Percentiles rank a stretch among this genome's conserved stretches.
Evolutionary conservation across 768 basidiomycete species (phyloP).

Genomic region (Naganishia kalamii): DNA sequence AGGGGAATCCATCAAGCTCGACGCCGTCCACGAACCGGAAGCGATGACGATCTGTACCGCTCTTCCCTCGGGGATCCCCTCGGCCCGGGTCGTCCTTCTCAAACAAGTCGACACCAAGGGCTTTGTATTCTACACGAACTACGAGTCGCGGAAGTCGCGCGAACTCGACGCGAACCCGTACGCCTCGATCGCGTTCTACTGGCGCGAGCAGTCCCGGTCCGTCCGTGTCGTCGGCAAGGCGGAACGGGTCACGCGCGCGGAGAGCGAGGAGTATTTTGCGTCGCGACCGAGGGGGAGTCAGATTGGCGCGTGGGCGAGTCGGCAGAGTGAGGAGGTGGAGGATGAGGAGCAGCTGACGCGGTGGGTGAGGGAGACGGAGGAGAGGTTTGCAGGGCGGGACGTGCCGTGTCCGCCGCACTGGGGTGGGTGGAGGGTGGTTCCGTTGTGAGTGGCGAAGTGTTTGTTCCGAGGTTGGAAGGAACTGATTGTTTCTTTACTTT

Average conservation of each 20-base stretch:
- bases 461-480: background rate
- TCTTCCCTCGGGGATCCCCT: constrained; percentile 60
- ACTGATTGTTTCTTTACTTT: constrained; percentile 15
- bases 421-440: constrained; percentile 95
- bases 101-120: constrained; percentile 76
- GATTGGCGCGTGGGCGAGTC: constrained; percentile 89
- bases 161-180: constrained; percentile 72
- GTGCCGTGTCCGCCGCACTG: constrained; percentile 82
- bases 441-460: constrained; percentile 57
- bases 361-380: constrained; percentile 57
- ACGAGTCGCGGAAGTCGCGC: constrained; percentile 80
- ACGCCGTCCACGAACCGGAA: constrained; percentile 73
- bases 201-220: constrained; percentile 73
- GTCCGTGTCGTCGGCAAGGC: constrained; percentile 79
- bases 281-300: constrained; percentile 74
- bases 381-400: constrained; percentile 55
- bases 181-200: constrained; percentile 82
- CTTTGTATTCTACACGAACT: constrained; percentile 97
- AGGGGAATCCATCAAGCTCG: constrained; percentile 49
- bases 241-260: constrained; percentile 65
- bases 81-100: constrained; percentile 80
- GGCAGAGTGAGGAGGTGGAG: constrained; percentile 77
- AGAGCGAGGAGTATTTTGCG: constrained; percentile 76
- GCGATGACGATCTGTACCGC: constrained; percentile 67
- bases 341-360: constrained; percentile 61